Base-by-base conservation (phyloP, 2,329 filamentous ascomycete genomes). In the Nothophaeocryptopus gaeumannii region DNA sequence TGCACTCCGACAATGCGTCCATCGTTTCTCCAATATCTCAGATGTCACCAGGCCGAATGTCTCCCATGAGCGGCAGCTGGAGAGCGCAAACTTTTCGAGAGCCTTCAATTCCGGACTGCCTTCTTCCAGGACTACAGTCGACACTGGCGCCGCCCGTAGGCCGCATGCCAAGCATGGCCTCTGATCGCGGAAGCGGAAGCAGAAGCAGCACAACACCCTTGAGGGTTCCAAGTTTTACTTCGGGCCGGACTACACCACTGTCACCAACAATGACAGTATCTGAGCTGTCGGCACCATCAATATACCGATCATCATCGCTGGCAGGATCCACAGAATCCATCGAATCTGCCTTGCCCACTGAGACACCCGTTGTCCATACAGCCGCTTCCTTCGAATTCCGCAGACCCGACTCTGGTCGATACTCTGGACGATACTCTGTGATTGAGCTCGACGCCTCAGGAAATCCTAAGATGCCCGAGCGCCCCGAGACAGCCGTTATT, bases 291-390 rank as follows among this genome's bases (percentile, higher is more conserved):
- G 20, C 20, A 7, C 20, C 20, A 26, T 26, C 20, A 26, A 26
- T 26, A 26, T 26, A 26, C 20, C 20, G 20, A 26, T 26, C 20
- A 26, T 26, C 20, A 3, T 26, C 20, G 4, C 7, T 26, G 20
- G 20, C 20, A 26, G 20, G 20, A 26, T 26, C 20, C 20, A 26
- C 20, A 4, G 20, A 26, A 26, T 26, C 20, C 20, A 26, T 26
- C 7, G 20, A 26, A 26, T 26, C 20, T 26, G 20, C 20, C 20
- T 26, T 26, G 20, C 20, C 20, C 20, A 26, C 20, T 26, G 42
- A 45, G 16, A 45, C 42, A 29, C 42, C 42, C 14, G 20, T 37
- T 12, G 42, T 45, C 26, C 42, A 45, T 13, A 45, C 42, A n/a
- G 42, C 42, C 26, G 37, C 16, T 10, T 33, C 42, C 29, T 45